phyloP scores from a whole-genome alignment of 2,329 filamentous ascomycete genomes.

The Catunica adiposa region DNA sequence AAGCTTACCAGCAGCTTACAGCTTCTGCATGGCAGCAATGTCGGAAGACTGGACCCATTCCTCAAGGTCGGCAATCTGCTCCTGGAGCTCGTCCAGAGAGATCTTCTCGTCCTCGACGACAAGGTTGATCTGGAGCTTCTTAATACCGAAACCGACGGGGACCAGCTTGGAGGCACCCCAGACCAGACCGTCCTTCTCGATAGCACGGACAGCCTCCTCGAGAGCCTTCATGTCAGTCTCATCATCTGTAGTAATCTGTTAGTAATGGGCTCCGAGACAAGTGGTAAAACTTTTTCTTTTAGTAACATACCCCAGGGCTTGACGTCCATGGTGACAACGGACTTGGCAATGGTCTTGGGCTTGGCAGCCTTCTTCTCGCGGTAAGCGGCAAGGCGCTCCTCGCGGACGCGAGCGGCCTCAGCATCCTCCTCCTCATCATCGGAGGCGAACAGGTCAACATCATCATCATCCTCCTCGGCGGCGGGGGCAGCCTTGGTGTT shows the following conservation, averaged over 20 bases:
- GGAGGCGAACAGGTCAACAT: constrained; percentile 83
- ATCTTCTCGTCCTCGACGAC: constrained; percentile 67
- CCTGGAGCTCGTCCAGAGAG: constrained; percentile 71
- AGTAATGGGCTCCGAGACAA: constrained; percentile 18
- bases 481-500: constrained; percentile 69
- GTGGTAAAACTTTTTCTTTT: background rate
- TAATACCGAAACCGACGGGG: constrained; percentile 89
- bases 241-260: constrained; percentile 43
- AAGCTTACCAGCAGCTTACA: constrained; percentile 37
- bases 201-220: constrained; percentile 62
- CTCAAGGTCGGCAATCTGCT: constrained; percentile 67
- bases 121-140: constrained; percentile 97
- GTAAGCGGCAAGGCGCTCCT: constrained; percentile 85
- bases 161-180: constrained; percentile 90
- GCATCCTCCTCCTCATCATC: constrained; percentile 90
- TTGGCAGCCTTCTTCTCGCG: constrained; percentile 93
- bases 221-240: constrained; percentile 82
- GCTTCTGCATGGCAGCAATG: constrained; percentile 79
- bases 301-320: constrained; percentile 91
- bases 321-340: constrained; percentile 84
- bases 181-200: constrained; percentile 84
- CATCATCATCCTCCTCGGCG: constrained; percentile 42
- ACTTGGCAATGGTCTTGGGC: constrained; percentile 86
- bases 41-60: constrained; percentile 94
- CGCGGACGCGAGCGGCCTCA: constrained; percentile 67